Evolutionary conservation across 495 filamentous ascomycete species (phyloP), one percentile per base, ranked within the genome.

Genomic region (Neurospora hispaniola): DNA sequence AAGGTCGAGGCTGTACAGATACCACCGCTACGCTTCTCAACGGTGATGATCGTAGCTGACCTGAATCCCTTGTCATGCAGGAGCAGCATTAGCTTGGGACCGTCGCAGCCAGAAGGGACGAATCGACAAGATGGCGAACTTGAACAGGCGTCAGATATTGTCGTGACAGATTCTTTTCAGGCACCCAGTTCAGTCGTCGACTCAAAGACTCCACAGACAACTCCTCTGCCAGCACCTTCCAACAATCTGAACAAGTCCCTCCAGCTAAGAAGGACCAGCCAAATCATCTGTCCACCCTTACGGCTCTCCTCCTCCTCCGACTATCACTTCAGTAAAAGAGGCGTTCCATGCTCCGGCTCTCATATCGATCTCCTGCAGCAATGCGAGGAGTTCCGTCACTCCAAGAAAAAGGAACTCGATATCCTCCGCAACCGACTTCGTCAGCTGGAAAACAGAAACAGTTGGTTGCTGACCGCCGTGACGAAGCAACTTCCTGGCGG

Each of bases 351-450:
- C 48, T 73, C 68, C 70, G 79, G 38, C 18, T 76, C 69, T 35
- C 77, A 74, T 40, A 73, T 62, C 66, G 71, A 79, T 48, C 76
- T 84, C 14, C 40, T 79, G 20, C 70, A 69, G 5, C 80, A 77
- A 20, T 81, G 83, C 71, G 77, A 83, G 69, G 74, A 59, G 23
- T 74, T 81, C 12, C 77, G 76, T n/a, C 74, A 79, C 62, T 72
- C 75, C 8, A 81, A 78, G 11, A 69, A 79, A 5, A 76, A 74
- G 2, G 83, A 85, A 27, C 73, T 84, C 41, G 80, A 81, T 70
- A 59, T 70, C 14, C 39, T 79, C 2, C 46, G 75, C 12, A 41
- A 70, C 2, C 77, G 80, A 3, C 70, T 85, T 31, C 78, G 79
- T 11, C 69, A 71, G 16, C 71, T 84, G n/a, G 80, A 80, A 41